Evolutionary conservation across 805 yeast species (phyloP), one percentile per base, ranked within the genome.

Genomic region (Suhomyces vadensis): DNA sequence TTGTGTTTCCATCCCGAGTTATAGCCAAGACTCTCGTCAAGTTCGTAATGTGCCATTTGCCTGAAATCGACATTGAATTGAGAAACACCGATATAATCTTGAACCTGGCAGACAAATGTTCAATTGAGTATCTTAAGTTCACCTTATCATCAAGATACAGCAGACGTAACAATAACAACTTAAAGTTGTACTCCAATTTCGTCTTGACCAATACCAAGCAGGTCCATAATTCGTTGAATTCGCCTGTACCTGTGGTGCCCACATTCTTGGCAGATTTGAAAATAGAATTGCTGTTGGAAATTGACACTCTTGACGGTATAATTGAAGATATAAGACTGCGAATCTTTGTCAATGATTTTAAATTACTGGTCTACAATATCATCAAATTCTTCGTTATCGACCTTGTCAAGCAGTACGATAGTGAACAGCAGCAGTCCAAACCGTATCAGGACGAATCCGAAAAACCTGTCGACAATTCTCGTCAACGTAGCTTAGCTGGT

Each of bases 51-150:
- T 3, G 52, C 6, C 51, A 48, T 31, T 20, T 61, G 4, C 66
- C 70, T 0, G 38, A 46, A 10, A 22, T 58, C 1, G 61, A 58
- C 29, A 35, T 62, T 10, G 70, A 62, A 46, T 31, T 59, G 10
- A 51, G 58, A 20, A 49, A 50, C 37, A 24, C 50, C 6, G 11
- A 38, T 9, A 7, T 42, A 5, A 35, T 26, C 35, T 33, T 24
- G 9, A 14, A 13, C 9, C 22, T 35, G 6, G 29, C 24, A 8
- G 44, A 39, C 13, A 16, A 55, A 6, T 17, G 43, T 22, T 22
- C 44, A 9, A 11, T 53, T 2, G 63, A 58, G 16, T 65, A 56
- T 46, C 20, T 56, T n/a, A 53, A 47, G 38, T 51, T 63, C 23
- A 51, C 42, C 6, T 37, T 56, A 7, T 24, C n/a, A 4, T 56